phyloP scores from a whole-genome alignment of 2,329 filamentous ascomycete species.

The Epichloe brachyelytri region DNA sequence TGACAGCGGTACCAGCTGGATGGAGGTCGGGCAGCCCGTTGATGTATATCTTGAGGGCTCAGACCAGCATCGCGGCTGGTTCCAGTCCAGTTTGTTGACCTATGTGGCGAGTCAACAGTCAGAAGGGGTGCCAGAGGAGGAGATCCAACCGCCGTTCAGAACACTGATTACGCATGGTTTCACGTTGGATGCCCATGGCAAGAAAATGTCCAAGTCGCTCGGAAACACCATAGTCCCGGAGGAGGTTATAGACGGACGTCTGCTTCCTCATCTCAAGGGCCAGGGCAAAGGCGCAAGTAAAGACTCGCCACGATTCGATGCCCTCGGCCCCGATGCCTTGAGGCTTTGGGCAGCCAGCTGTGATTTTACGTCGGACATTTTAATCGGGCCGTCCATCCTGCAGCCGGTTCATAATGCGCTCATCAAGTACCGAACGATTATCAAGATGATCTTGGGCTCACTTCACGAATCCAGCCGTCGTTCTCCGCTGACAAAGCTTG shows the following conservation, averaged over 20 bases:
- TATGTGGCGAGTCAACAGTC: conserved; percentile 53
- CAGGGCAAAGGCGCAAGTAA: conserved; percentile 24
- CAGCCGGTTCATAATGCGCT: conserved; percentile 63
- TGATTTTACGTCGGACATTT: conserved; percentile 81
- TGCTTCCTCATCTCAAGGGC: conserved; percentile 56
- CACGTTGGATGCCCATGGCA: conserved; percentile 75
- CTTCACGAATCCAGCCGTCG: conserved; percentile 42
- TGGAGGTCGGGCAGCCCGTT: conserved; percentile 41
- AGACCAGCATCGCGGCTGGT: conserved; percentile 97
- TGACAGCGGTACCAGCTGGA: conserved; percentile 94
- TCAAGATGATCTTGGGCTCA: conserved; percentile 81
- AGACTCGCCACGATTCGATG: conserved; percentile 38
- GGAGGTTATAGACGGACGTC: conserved; percentile 72
- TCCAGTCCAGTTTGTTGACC: conserved; percentile 89
- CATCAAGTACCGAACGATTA: conserved; percentile 76
- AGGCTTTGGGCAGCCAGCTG: conserved; percentile 84
- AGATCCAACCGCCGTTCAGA: conserved; percentile 55
- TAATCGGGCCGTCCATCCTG: conserved; percentile 66
- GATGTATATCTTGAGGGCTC: conserved; percentile 90
- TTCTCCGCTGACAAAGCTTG: conserved; percentile 43
- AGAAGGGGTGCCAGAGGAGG: conserved; percentile 14
- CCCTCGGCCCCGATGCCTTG: conserved; percentile 73
- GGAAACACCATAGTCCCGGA: conserved; percentile 75
- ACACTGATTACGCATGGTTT: conserved; percentile 93
- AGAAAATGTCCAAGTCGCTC: conserved; percentile 97